phyloP scores from a whole-genome alignment of 495 filamentous ascomycete species.

The Aspergillus bridgeri region DNA sequence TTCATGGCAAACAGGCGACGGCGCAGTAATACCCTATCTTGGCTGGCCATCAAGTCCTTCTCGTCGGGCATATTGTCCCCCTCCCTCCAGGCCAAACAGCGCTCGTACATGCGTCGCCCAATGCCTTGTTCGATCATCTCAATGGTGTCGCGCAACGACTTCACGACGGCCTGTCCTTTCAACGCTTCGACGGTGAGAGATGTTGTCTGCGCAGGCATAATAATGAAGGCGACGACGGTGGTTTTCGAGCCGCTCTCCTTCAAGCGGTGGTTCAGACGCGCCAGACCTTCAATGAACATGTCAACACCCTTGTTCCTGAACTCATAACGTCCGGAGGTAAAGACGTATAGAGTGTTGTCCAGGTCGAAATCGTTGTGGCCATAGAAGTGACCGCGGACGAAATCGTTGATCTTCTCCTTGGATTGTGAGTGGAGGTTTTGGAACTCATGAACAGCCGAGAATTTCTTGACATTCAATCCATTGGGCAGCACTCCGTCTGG shows the following conservation, averaged over 20 bases:
- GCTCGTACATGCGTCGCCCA: constrained; percentile 90
- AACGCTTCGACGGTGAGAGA: constrained; percentile 94
- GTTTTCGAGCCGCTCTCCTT: constrained; percentile 82
- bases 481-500: constrained; percentile 96
- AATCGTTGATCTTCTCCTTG: constrained; percentile 97
- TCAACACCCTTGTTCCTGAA: constrained; percentile 98
- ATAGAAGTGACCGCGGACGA: constrained; percentile 97
- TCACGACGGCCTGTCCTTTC: constrained; percentile 95
- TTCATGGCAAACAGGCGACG: constrained; percentile 96
- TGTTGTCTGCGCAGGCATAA: constrained; percentile 97
- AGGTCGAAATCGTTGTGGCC: constrained; percentile 96
- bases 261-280: constrained; percentile 87
- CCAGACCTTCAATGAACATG: constrained; percentile 97
- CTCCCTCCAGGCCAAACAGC: constrained; percentile 89
- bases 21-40: constrained; percentile 90
- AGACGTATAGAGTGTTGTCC: constrained; percentile 97
- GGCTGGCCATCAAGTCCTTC: constrained; percentile 86
- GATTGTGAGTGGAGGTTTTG: constrained; percentile 95
- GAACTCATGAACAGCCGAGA: constrained; percentile 98
- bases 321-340: constrained; percentile 94
- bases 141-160: constrained; percentile 89
- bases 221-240: constrained; percentile 97
- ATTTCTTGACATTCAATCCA: constrained; percentile 97
- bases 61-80: constrained; percentile 89
- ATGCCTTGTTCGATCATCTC: constrained; percentile 86